Evolutionary conservation across 2,329 filamentous ascomycete species (phyloP).

Genomic region (Beauveria sp.): DNA sequence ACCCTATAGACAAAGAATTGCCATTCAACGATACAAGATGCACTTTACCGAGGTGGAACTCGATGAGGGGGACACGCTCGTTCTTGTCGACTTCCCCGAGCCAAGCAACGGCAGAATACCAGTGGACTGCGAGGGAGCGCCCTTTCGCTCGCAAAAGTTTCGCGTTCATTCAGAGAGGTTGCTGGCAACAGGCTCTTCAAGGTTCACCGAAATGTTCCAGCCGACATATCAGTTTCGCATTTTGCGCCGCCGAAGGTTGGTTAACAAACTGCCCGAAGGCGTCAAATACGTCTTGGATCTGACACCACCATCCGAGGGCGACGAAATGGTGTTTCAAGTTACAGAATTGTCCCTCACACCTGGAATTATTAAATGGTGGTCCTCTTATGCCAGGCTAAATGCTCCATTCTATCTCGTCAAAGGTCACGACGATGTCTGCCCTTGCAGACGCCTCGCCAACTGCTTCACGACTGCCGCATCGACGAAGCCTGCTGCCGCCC

Average conservation of each 20-base stretch:
- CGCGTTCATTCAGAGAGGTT: slow-evolving; percentile 41
- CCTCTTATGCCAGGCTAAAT: slow-evolving; percentile 25
- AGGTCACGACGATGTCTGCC: slow-evolving; percentile 36
- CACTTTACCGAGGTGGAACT: slow-evolving; percentile 16
- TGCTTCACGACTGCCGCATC: not conserved
- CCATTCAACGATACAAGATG: slow-evolving; percentile 8
- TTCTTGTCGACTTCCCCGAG: slow-evolving; percentile 34
- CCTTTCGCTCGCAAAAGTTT: slow-evolving; percentile 28
- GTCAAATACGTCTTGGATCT: slow-evolving; percentile 56
- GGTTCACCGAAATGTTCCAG: slow-evolving; percentile 38
- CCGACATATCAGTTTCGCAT: slow-evolving; percentile 33
- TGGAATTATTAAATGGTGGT: slow-evolving; percentile 49
- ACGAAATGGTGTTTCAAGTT: slow-evolving; percentile 52
- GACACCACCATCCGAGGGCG: slow-evolving; percentile 53
- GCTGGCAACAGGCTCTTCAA: slow-evolving; percentile 36
- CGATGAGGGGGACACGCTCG: slow-evolving; percentile 34
- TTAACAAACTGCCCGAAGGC: slow-evolving; percentile 29
- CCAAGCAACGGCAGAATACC: slow-evolving; percentile 14
- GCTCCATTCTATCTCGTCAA: slow-evolving; percentile 24
- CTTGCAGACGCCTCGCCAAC: slow-evolving; percentile 17
- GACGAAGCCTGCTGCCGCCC: not conserved
- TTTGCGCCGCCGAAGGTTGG: slow-evolving; percentile 28
- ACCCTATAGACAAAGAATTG: not conserved
- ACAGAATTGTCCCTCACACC: slow-evolving; percentile 51
- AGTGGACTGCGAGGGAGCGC: slow-evolving; percentile 28